phyloP scores from a whole-genome alignment of 176 grass and related monocot species.

The Lolium perenne region DNA sequence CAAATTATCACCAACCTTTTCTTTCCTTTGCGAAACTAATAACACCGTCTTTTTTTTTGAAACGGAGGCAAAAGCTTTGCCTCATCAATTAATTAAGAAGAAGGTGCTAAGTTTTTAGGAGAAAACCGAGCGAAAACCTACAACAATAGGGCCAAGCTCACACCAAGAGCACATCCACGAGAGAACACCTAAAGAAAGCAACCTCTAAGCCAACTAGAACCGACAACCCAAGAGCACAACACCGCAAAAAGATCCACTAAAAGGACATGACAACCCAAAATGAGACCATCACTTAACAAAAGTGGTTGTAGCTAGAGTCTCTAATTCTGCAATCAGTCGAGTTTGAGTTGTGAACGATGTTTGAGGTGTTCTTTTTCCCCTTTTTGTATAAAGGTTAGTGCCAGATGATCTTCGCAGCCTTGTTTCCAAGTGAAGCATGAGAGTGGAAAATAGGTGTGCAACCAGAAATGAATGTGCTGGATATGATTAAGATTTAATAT shows the following conservation, averaged over 20 bases:
- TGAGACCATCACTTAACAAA: no score
- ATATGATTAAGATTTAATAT: not conserved
- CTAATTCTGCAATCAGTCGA: not conserved
- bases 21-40: not conserved
- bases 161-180: no score
- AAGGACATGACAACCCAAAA: no score
- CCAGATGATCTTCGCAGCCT: not conserved
- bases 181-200: no score
- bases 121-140: no score
- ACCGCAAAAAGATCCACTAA: no score
- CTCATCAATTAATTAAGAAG: no score
- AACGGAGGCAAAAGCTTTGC: no score
- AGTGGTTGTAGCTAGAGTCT: not conserved
- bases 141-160: no score
- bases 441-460: not conserved
- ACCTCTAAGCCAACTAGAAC: no score
- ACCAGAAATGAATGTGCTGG: not conserved
- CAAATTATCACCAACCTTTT: not conserved
- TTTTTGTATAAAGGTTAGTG: not conserved
- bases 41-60: not conserved
- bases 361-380: not conserved
- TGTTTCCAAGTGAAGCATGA: slow-evolving; percentile 44
- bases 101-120: no score
- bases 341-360: not conserved
- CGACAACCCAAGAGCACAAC: no score